These are phyloP conservation scores for Talaromyces marneffei DNA, from an alignment of 2,329 filamentous ascomycete genomes.

Conservation along the genomic window DNA sequence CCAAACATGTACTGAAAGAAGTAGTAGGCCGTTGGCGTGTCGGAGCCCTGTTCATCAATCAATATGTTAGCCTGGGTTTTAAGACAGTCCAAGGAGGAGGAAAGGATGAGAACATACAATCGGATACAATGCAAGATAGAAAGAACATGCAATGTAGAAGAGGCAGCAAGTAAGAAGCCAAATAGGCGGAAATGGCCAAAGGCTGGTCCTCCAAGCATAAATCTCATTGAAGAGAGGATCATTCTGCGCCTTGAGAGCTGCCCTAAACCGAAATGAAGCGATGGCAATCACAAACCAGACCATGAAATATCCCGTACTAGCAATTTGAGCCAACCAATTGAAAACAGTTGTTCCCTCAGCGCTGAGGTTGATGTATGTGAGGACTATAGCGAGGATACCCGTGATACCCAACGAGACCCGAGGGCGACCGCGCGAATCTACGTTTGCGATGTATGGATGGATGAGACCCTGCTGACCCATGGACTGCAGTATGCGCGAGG, in stretches of 20 bases:
- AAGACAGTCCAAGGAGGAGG: background rate
- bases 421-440: conserved; percentile 28
- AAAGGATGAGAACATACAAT: background rate
- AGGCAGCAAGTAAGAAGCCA: conserved; percentile 17
- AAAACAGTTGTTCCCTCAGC: conserved; percentile 20
- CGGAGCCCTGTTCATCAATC: background rate
- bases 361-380: conserved; percentile 30
- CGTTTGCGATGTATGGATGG: conserved; percentile 22
- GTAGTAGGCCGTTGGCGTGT: conserved; percentile 13
- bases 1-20: conserved; percentile 27
- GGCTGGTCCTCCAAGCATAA: background rate
- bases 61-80: background rate
- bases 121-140: conserved; percentile 5
- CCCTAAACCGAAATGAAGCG: conserved; percentile 29
- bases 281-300: conserved; percentile 32
- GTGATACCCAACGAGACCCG: conserved; percentile 26
- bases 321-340: conserved; percentile 25
- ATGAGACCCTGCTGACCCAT: conserved; percentile 28
- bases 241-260: conserved; percentile 20
- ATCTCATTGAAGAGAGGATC: conserved; percentile 31
- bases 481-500: conserved; percentile 27
- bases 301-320: conserved; percentile 29
- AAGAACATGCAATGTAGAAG: conserved; percentile 11
- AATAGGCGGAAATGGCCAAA: background rate
- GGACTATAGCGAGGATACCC: conserved; percentile 18